Conservation (phyloP, 78 protist genomes). For the Chrysochromulina parva region DNA sequence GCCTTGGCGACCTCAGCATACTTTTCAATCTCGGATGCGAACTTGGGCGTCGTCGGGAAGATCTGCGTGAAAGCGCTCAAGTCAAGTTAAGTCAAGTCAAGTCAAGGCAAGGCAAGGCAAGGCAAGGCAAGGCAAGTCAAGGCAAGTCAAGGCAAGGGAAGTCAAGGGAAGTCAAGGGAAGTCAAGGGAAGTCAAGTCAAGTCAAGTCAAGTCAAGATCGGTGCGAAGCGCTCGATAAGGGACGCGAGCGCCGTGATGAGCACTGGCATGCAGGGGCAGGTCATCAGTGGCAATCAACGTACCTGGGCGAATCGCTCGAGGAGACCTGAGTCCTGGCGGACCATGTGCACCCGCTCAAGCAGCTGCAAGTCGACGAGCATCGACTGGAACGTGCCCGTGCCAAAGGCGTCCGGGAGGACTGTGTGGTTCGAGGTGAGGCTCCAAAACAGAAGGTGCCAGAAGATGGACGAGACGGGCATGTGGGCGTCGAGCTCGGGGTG, state of each 20-base stretch:
- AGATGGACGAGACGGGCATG: neutral
- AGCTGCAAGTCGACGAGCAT: neutral
- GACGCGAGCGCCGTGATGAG: too few species aligned
- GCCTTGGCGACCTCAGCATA: neutral
- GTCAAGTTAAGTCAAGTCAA: too few species aligned
- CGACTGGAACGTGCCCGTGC: neutral
- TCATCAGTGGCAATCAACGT: too few species aligned
- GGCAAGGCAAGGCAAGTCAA: too few species aligned
- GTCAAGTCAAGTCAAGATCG: too few species aligned
- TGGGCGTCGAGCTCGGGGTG: neutral
- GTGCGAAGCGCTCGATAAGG: too few species aligned
- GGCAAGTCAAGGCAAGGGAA: too few species aligned
- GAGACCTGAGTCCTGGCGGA: neutral
- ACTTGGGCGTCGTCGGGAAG: neutral
- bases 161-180: too few species aligned
- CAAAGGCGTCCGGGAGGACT: neutral
- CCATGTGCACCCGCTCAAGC: neutral
- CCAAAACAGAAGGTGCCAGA: neutral
- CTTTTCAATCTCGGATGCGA: neutral
- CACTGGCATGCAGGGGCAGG: too few species aligned
- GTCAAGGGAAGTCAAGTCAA: too few species aligned
- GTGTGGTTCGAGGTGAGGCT: neutral
- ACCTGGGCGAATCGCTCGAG: neutral
- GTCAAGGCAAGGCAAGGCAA: too few species aligned
- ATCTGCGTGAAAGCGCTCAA: neutral